Evolutionary conservation across 2,329 filamentous ascomycete genomes (phyloP).

Genomic region (Tolypocladium paradoxum): DNA sequence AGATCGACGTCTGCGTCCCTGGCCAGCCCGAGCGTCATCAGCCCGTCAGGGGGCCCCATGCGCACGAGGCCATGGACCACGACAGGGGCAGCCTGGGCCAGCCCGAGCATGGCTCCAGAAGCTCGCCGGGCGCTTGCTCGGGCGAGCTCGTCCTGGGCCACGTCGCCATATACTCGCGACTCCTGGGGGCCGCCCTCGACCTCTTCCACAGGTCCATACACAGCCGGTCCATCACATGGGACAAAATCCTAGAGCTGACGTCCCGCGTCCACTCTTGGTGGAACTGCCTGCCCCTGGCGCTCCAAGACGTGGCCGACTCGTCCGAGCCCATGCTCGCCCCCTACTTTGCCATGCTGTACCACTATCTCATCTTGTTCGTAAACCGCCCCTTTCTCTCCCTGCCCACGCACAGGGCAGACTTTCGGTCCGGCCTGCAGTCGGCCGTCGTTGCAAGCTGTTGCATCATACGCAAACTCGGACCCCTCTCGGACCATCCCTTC

Average conservation of each 20-base stretch:
- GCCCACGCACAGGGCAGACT: not conserved
- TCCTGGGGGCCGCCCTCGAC: not conserved
- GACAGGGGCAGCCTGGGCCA: not conserved
- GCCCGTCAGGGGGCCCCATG: not conserved
- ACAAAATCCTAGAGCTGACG: not conserved
- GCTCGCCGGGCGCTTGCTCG: not conserved
- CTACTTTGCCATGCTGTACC: not conserved
- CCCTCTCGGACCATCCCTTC: constrained; percentile 2
- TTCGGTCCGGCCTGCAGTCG: not conserved
- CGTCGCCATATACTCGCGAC: not conserved
- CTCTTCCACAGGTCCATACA: not conserved
- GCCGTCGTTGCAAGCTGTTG: not conserved
- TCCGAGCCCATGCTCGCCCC: not conserved
- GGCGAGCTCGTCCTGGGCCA: not conserved
- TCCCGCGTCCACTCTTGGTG: not conserved
- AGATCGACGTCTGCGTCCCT: constrained; percentile 26
- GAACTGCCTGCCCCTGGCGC: not conserved
- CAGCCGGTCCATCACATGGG: not conserved
- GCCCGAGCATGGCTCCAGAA: not conserved
- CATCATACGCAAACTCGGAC: not conserved
- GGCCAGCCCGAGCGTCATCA: constrained; percentile 10
- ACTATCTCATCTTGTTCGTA: not conserved
- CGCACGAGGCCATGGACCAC: not conserved
- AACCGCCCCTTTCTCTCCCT: not conserved
- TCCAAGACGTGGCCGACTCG: not conserved